Conservation (phyloP, 805 yeast species). For the Brettanomyces anomalus region DNA sequence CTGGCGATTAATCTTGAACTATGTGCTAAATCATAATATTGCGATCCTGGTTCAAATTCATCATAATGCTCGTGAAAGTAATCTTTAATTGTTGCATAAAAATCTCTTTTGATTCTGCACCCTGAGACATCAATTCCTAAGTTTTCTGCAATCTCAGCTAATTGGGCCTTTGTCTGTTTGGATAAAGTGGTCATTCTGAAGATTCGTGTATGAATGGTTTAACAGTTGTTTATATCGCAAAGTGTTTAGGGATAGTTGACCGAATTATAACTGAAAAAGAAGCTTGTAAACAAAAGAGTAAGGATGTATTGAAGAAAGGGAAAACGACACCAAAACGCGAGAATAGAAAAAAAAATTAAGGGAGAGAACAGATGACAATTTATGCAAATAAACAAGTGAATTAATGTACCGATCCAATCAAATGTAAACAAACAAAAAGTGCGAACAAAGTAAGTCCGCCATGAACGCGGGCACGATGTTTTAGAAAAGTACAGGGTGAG, state of each 20-base stretch:
- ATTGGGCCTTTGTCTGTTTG: conserved; percentile 24
- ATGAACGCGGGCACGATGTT: not conserved
- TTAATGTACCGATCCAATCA: too few relatives aligned
- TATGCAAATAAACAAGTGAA: too few relatives aligned
- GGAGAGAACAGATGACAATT: too few relatives aligned
- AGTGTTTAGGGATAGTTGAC: too few relatives aligned
- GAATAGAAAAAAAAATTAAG: too few relatives aligned
- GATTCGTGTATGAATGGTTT: too few relatives aligned
- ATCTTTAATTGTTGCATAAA: conserved; percentile 15
- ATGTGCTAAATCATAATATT: conserved; percentile 20
- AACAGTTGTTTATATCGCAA: too few relatives aligned
- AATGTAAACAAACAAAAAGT: not conserved
- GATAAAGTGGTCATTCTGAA: conserved; percentile 11
- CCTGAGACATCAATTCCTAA: conserved; percentile 15
- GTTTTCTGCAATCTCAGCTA: conserved; percentile 24
- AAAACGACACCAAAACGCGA: too few relatives aligned
- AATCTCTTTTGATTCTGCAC: conserved; percentile 22
- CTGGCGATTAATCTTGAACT: conserved; percentile 3
- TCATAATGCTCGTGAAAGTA: conserved; percentile 15
- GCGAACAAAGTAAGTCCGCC: conserved; percentile 5
- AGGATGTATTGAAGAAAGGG: too few relatives aligned
- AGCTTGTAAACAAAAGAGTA: too few relatives aligned
- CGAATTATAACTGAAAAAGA: too few relatives aligned
- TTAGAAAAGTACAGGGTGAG: too few relatives aligned
- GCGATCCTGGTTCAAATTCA: conserved; percentile 15